Base-by-base conservation (phyloP, 1,139 yeast species). In the Candida glucosophila region DNA sequence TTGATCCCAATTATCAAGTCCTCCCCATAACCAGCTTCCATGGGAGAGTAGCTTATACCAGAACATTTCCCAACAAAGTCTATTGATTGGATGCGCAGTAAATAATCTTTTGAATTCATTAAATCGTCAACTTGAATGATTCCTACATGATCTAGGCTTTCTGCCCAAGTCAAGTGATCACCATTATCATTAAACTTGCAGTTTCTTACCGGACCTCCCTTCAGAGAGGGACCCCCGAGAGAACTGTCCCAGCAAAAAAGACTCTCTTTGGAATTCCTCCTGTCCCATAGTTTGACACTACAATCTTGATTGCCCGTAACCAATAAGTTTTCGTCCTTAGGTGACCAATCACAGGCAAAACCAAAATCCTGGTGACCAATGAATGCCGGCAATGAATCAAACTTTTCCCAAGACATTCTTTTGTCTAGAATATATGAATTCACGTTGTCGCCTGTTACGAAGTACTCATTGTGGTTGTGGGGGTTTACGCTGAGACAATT, bases 241-340 rank as follows among this genome's bases (percentile, higher is more conserved):
- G 61, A 47, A 3, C 73, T 59, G 30, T 50, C 53, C 57, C 60
- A 55, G 14, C 55, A 40, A 33, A 42, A 45, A 9, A 58, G 25
- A 15, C 60, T 48, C 14, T 39, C 26, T 2, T 43, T 33, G 6
- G 54, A 37, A 26, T 43, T 45, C 19, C 68, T 43, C 29, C 70
- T 48, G 43, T 74, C 81, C 63, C 73, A 73, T 6, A 74, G 36
- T 26, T 71, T 52, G 8, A 73, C 66, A 6, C 77, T 63, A 3
- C 76, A 67, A 43, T 75, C 82, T 43, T 75, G 81, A 38, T 67
- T 71, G 3, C 81, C 81, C 0, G 78, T 66, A 6, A 72, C 61
- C 11, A 74, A 35, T 4, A 56, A 37, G 25, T 65, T 49, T 15
- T 64, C 70, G 34, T 64, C 52, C 3, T 34, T 30, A 2, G 56